Evolutionary conservation across 1,284 basidiomycete species (phyloP), one percentile per base, ranked within the genome.

Genomic region (Boletus sp.): DNA sequence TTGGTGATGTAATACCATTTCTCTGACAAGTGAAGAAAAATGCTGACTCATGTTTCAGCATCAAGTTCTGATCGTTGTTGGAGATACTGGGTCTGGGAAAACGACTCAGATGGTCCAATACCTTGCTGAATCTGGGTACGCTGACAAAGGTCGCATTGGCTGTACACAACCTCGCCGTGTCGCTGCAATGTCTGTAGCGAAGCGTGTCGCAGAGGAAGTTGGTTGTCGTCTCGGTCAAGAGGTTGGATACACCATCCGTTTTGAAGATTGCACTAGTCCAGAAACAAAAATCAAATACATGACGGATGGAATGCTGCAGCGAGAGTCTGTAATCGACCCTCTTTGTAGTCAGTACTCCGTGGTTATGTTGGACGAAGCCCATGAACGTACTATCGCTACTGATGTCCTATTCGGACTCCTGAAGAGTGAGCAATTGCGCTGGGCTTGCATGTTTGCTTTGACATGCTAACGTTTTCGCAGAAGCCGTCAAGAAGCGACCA

Each of bases 221-320:
- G 96, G 95, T 7, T 97, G 94, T 70, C 82, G 95, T 8, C 75
- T 99, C 5, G 95, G 95, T 8, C 90, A 95, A 62, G 95, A 98
- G 69, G 95, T 99, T 50, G 95, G 95, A 2, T 99, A 99, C 67
- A 92, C 89, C 5, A 97, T 99, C 60, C 94, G 96, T 73, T 99
- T 99, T 69, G 95, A 99, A 72, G 96, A 99, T 69, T 94, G 94
- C 69, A 98, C 95, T 4, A 88, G 91, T 61, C 92, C 95, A 0
- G 96, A 98, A 69, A 99, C 95, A 10, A 85, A 89, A 62, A 98
- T 99, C 79, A 99, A 99, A 72, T 99, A 96, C 79, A 99, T 99
- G 96, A 99, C 96, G 55, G 95, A 99, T 65, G 96, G 95, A 74
- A 97, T 99, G 93, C 79, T 99, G 12, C 91, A 97, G 65, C 82